Evolutionary conservation across 768 basidiomycete genomes (phyloP), one percentile per base, ranked within the genome.

Genomic region (Psilocybe subaeruginosa): DNA sequence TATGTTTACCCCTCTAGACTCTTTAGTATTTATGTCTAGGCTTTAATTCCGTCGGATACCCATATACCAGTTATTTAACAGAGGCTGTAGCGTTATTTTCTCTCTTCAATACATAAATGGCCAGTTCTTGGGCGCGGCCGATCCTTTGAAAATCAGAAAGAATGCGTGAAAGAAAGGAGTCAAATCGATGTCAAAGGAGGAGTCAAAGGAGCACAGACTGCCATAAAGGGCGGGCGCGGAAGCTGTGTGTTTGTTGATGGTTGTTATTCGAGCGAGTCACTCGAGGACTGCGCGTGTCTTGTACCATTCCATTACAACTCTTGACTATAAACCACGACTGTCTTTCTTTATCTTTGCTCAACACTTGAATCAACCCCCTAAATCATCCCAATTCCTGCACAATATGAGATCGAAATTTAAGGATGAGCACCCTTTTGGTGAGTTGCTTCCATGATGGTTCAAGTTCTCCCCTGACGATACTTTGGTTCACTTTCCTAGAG

Each of bases 351-450:
- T 60, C 61, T 57, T 48, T 53, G 35, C 54, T 45, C 62, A 62
- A 64, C 54, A 27, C 46, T 54, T 49, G 43, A 60, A 57, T 67
- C 62, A 64, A 23, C 23, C 35, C 50, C 62, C 33, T 27, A 62
- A 50, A 52, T 43, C 50, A 54, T 57, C 46, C 57, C 35, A 54
- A 56, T 51, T 33, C 41, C 60, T 45, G 47, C 61, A 35, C 65
- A 80, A 64, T 61, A 94, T 94, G 92, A 87, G 92, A 77, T 94
- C 93, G 73, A 95, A 95, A 80, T 96, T 96, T 83, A 96, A 95
- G 88, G 97, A 98, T 78, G 97, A 99, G 79, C 97, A 99, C 77
- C 94, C 94, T 64, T 99, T 98, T 75, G 97, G 97, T 97, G 55
- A 69, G 88, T 80, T 66, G 54, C 57, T 37, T 41, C 60, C 51